Conservation (phyloP, 352 stramenopile genomes). For the Globisporangium uncinulatum region DNA sequence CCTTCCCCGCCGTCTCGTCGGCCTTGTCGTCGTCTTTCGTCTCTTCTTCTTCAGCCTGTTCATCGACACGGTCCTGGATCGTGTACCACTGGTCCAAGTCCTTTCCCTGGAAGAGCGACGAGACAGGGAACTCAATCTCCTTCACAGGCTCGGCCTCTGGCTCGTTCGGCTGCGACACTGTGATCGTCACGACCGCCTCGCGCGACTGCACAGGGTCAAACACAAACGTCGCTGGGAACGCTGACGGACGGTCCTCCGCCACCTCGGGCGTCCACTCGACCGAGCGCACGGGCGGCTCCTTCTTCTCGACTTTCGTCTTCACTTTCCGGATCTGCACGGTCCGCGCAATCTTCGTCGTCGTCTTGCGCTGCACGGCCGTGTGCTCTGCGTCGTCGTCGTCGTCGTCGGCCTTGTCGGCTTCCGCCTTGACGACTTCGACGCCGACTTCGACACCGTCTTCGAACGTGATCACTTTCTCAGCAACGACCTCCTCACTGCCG, state of each 20-base stretch:
- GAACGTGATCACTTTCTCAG: constrained; percentile 16
- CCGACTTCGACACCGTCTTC: constrained; percentile 37
- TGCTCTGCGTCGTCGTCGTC: constrained; percentile 3
- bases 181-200: constrained; percentile 70
- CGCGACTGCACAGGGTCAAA: constrained; percentile 82
- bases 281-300: constrained; percentile 30
- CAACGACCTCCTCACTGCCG: constrained; percentile 14
- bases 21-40: constrained; percentile 8
- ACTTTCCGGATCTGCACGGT: constrained; percentile 51
- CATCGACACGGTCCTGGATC: constrained; percentile 21
- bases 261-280: constrained; percentile 24
- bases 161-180: constrained; percentile 38
- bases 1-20: constrained; percentile 8
- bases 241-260: not conserved
- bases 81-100: constrained; percentile 68
- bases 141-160: constrained; percentile 57
- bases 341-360: constrained; percentile 50
- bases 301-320: constrained; percentile 45
- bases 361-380: constrained; percentile 35
- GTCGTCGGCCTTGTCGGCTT: constrained; percentile 10
- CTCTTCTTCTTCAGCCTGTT: constrained; percentile 9
- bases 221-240: constrained; percentile 65
- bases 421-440: constrained; percentile 23
- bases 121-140: constrained; percentile 74
- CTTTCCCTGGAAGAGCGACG: constrained; percentile 61